Conservation (phyloP, 2,329 filamentous ascomycete genomes). For the Hypoxylon sp. region DNA sequence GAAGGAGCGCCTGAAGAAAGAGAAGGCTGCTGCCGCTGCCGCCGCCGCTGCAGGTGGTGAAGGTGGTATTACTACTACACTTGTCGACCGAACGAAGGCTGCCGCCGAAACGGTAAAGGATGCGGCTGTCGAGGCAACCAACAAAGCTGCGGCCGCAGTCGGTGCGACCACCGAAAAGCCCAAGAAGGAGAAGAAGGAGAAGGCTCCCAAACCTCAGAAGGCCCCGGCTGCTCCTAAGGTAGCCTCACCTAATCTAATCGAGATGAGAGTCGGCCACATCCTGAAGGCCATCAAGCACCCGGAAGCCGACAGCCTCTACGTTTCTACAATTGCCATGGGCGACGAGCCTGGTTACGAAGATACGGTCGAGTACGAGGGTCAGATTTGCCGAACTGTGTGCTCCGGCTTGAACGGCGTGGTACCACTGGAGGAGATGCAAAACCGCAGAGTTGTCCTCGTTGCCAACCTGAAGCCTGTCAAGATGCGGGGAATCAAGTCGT, state of each 20-base stretch:
- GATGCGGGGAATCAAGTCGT: slow-evolving; percentile 88
- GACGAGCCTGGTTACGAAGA: slow-evolving; percentile 89
- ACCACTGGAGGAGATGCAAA: slow-evolving; percentile 96
- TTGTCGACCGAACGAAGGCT: slow-evolving; percentile 74
- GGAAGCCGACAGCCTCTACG: slow-evolving; percentile 95
- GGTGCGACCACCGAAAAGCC: slow-evolving; percentile 62
- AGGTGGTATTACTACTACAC: slow-evolving; percentile 60
- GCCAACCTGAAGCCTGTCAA: slow-evolving; percentile 99
- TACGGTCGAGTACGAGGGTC: slow-evolving; percentile 91
- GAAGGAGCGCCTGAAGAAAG: slow-evolving; percentile 97
- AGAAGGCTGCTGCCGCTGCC: slow-evolving; percentile 81
- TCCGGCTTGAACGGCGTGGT: slow-evolving; percentile 95
- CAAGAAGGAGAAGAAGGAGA: slow-evolving; percentile 92
- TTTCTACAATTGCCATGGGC: slow-evolving; percentile 95
- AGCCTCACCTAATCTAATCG: slow-evolving; percentile 87
- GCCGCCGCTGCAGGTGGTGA: slow-evolving; percentile 64
- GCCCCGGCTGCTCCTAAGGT: slow-evolving; percentile 79
- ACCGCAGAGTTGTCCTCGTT: slow-evolving; percentile 93
- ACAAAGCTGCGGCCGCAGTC: slow-evolving; percentile 65
- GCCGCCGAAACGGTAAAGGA: slow-evolving; percentile 70
- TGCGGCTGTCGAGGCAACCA: slow-evolving; percentile 66
- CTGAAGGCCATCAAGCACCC: slow-evolving; percentile 96
- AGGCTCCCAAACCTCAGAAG: slow-evolving; percentile 82
- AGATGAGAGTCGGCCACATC: slow-evolving; percentile 96
- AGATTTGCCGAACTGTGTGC: slow-evolving; percentile 94